A percentile compares a stretch with the other conserved stretches of the same genome.
Conservation (phyloP, 2,329 filamentous ascomycete genomes). For the Sordariomycetes sp. region DNA sequence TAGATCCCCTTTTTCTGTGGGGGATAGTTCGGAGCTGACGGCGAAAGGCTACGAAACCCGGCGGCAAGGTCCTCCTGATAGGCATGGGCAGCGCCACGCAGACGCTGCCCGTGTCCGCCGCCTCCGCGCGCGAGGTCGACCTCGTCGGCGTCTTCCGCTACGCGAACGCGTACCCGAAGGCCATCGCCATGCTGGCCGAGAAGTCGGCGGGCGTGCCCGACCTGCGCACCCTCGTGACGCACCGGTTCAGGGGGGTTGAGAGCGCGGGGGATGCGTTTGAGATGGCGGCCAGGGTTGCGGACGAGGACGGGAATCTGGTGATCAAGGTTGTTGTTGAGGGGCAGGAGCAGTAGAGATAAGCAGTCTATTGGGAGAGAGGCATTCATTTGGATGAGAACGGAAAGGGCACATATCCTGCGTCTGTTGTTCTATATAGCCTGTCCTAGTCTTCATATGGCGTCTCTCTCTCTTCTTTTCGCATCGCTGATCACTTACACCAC, state of each 20-base stretch:
- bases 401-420: no score
- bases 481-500: neutral
- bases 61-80: conserved; percentile 59
- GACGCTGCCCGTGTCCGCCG: conserved; percentile 57
- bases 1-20: neutral
- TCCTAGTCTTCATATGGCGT: no score
- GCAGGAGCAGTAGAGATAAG: neutral
- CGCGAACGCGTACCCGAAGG: conserved; percentile 59
- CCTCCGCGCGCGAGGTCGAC: conserved; percentile 59
- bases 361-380: no score
- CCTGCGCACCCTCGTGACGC: conserved; percentile 59
- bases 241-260: conserved; percentile 54
- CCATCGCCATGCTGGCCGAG: conserved; percentile 35
- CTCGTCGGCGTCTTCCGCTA: conserved; percentile 64
- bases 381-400: no score
- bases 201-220: conserved; percentile 42
- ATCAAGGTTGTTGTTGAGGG: conserved; percentile 56
- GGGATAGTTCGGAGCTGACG: neutral
- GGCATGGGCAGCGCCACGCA: conserved; percentile 65
- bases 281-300: conserved; percentile 61
- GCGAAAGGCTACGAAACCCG: conserved; percentile 45
- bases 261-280: conserved; percentile 57
- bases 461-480: no score
- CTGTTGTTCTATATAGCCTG: no score
- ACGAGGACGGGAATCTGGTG: conserved; percentile 58